phyloP scores from a whole-genome alignment of 2,329 filamentous ascomycete species.

The Penicillium janthinellum region DNA sequence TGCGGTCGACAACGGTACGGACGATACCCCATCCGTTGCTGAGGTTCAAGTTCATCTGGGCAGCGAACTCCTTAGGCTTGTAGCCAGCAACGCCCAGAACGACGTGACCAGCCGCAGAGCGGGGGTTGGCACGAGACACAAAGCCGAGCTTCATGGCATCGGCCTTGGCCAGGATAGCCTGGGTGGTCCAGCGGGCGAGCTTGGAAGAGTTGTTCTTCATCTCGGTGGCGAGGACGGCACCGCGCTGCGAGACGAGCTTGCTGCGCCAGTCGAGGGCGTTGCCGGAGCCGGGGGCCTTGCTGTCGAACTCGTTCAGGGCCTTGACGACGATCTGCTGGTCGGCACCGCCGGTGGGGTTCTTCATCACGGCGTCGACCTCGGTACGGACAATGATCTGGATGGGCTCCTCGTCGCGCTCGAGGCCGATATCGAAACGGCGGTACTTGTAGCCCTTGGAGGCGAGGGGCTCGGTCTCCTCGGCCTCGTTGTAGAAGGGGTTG shows the following conservation, averaged over 20 bases:
- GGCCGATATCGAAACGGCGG: slow-evolving; percentile 91
- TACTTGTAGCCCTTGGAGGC: slow-evolving; percentile 99
- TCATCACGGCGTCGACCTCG: slow-evolving; percentile 92
- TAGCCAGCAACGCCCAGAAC: slow-evolving; percentile 94
- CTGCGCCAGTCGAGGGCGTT: slow-evolving; percentile 95
- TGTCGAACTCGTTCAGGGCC: slow-evolving; percentile 98
- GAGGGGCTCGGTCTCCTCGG: slow-evolving; percentile 88
- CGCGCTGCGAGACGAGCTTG: slow-evolving; percentile 91
- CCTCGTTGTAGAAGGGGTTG: slow-evolving; percentile 96
- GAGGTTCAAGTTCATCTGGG: slow-evolving; percentile 96
- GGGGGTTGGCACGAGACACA: slow-evolving; percentile 90
- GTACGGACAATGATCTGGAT: slow-evolving; percentile 91
- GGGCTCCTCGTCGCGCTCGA: slow-evolving; percentile 87
- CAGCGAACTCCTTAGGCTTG: slow-evolving; percentile 95
- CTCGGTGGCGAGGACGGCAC: slow-evolving; percentile 96
- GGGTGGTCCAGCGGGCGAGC: slow-evolving; percentile 94
- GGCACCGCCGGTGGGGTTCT: slow-evolving; percentile 89
- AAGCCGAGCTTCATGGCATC: slow-evolving; percentile 99
- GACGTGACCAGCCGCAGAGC: slow-evolving; percentile 89
- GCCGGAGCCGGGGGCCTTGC: slow-evolving; percentile 92
- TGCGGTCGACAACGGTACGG: slow-evolving; percentile 92
- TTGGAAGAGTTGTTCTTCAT: slow-evolving; percentile 99
- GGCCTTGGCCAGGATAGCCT: slow-evolving; percentile 95
- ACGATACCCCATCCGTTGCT: slow-evolving; percentile 99
- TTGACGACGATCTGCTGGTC: slow-evolving; percentile 91